Base-by-base conservation (phyloP, 2,329 filamentous ascomycete species). In the Fusarium sp. region DNA sequence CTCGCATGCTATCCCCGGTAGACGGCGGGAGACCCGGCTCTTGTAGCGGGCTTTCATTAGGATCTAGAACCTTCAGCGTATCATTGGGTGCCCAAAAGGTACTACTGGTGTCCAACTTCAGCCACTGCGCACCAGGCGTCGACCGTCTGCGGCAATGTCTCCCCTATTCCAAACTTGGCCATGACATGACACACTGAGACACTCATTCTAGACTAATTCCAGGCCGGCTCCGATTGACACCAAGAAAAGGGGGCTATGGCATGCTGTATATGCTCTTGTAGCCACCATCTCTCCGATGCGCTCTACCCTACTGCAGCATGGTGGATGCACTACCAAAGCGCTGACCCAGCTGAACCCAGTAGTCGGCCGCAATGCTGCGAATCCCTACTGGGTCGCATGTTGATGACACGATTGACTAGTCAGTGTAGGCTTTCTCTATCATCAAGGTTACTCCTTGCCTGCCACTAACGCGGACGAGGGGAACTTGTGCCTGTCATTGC, bases 361-460 rank as follows among this genome's bases (percentile, higher is more conserved):
- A 43, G 18, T 20, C 37, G 27, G 51, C 63, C 14, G 42, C 27
- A n/a, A 25, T 62, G 33, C 25, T 67, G 63, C 53, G 48, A 58
- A 67, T 67, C 63, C 46, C 58, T 64, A n/a, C 63, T 55, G 14
- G 20, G 54, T 48, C 58, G 36, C 52, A 37, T 55, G 63, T 55
- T 42, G n/a, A 49, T 67, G 64, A 50, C 46, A 62, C 33, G 52
- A 67, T 49, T 27, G 25, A 27, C 25, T 27, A 27, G 10, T 27
- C n/a, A n/a, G n/a, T n/a, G n/a, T n/a, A n/a, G n/a, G n/a, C n/a
- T n/a, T n/a, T n/a, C 36, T 37, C 47, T 43, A 31, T 35, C 10
- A 43, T 50, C 46, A 42, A 53, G 48, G 23, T 61, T 46, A 37
- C 31, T 48, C 39, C 62, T 39, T 33, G 21, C 15, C 21, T 7